Conservation (phyloP, 202 grass and related monocot species). For the Setaria italica region DNA sequence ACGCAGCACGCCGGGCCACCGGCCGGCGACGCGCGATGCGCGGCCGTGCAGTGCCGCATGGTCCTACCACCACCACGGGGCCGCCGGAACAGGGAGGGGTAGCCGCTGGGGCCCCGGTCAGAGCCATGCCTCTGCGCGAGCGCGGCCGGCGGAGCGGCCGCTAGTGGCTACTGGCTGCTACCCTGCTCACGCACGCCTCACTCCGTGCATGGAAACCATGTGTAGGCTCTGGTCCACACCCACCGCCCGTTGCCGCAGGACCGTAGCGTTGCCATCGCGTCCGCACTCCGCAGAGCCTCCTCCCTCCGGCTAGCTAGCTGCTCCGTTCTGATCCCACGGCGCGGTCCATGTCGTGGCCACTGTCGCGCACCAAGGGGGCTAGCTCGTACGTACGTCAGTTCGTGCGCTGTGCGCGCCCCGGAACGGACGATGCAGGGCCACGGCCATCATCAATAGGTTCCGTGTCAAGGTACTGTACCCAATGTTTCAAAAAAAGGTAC, state of each 20-base stretch:
- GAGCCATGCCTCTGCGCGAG: background rate
- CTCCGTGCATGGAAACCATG: background rate
- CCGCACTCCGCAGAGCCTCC: background rate
- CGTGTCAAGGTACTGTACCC: constrained; percentile 42
- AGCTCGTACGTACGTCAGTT: background rate
- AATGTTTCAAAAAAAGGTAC: background rate
- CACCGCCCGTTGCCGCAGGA: background rate
- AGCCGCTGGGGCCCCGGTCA: background rate
- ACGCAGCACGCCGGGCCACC: background rate
- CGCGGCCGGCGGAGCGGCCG: no score
- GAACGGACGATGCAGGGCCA: constrained; percentile 14
- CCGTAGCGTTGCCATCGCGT: background rate
- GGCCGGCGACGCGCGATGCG: background rate
- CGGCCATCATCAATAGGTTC: background rate
- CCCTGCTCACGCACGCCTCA: background rate
- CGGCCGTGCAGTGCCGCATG: background rate
- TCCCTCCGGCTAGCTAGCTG: background rate
- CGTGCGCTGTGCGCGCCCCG: background rate
- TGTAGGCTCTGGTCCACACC: background rate
- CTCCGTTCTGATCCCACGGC: background rate
- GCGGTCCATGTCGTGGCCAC: background rate
- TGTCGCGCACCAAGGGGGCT: background rate
- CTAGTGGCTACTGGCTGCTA: background rate
- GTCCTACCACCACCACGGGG: background rate
- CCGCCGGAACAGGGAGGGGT: background rate